These are phyloP conservation scores for Podaxis sp. DNA, from an alignment of 768 basidiomycete species.

Conservation along the genomic window DNA sequence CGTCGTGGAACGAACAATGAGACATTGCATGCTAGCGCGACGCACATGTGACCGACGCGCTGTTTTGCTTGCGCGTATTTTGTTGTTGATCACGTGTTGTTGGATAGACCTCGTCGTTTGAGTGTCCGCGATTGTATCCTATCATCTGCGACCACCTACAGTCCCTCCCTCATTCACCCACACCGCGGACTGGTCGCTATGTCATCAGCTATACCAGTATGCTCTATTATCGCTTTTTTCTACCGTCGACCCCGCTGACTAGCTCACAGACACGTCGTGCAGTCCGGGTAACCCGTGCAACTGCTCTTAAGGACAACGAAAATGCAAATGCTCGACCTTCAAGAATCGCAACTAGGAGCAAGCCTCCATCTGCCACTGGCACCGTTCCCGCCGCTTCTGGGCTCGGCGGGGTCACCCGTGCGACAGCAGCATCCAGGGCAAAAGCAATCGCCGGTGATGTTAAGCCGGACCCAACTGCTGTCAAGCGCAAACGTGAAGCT, in stretches of 20 bases:
- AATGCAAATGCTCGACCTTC: slow-evolving; percentile 69
- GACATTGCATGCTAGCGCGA: neutral
- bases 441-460: slow-evolving; percentile 15
- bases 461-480: slow-evolving; percentile 49
- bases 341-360: slow-evolving; percentile 61
- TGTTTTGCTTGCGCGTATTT: slow-evolving; percentile 30
- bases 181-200: slow-evolving; percentile 31
- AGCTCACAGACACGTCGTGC: slow-evolving; percentile 66
- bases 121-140: slow-evolving; percentile 25
- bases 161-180: slow-evolving; percentile 16
- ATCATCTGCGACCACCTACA: slow-evolving; percentile 26
- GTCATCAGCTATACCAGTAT: slow-evolving; percentile 49
- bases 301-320: slow-evolving; percentile 67
- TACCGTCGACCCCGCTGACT: slow-evolving; percentile 14
- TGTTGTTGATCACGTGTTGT: slow-evolving; percentile 40
- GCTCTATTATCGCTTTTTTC: slow-evolving; percentile 21
- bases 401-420: slow-evolving; percentile 43
- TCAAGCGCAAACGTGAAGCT: slow-evolving; percentile 80
- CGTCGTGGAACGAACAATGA: slow-evolving; percentile 3
- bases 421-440: slow-evolving; percentile 36
- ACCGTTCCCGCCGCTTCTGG: slow-evolving; percentile 32
- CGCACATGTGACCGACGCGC: slow-evolving; percentile 36
- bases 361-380: slow-evolving; percentile 45
- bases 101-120: slow-evolving; percentile 31
- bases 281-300: slow-evolving; percentile 48